phyloP scores from a whole-genome alignment of 768 basidiomycete species.

The Lentinula sp. region DNA sequence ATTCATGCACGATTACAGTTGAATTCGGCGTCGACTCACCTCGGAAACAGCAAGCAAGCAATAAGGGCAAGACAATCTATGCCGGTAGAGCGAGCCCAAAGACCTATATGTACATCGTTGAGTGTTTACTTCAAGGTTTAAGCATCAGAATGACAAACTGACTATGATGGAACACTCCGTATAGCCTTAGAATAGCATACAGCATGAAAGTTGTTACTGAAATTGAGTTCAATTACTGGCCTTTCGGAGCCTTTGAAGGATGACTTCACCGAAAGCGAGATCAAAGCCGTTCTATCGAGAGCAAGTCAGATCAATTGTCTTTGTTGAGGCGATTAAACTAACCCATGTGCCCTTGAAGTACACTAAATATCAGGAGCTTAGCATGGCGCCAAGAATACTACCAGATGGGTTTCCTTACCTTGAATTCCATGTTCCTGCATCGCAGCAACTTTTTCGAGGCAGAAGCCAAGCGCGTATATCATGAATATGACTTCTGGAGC shows the following conservation, averaged over 20 bases:
- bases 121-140: neutral
- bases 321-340: constrained; percentile 12
- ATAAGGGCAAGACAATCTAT: constrained; percentile 84
- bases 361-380: constrained; percentile 32
- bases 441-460: constrained; percentile 87
- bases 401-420: constrained; percentile 36
- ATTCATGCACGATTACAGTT: neutral
- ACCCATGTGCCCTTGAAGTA: constrained; percentile 87
- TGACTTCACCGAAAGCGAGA: constrained; percentile 67
- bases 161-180: constrained; percentile 72
- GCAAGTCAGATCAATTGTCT: constrained; percentile 6
- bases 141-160: constrained; percentile 13
- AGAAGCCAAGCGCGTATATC: constrained; percentile 74
- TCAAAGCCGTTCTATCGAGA: constrained; percentile 81
- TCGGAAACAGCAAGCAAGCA: constrained; percentile 86
- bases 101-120: constrained; percentile 28
- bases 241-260: neutral
- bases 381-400: constrained; percentile 6
- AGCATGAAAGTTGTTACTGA: constrained; percentile 72
- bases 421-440: constrained; percentile 94
- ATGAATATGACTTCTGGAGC: constrained; percentile 69
- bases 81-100: constrained; percentile 65
- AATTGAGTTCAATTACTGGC: neutral
- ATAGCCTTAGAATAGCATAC: constrained; percentile 72
- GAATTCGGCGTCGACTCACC: constrained; percentile 32